Base-by-base conservation (phyloP, 768 basidiomycete species). In the Zangia roseola region DNA sequence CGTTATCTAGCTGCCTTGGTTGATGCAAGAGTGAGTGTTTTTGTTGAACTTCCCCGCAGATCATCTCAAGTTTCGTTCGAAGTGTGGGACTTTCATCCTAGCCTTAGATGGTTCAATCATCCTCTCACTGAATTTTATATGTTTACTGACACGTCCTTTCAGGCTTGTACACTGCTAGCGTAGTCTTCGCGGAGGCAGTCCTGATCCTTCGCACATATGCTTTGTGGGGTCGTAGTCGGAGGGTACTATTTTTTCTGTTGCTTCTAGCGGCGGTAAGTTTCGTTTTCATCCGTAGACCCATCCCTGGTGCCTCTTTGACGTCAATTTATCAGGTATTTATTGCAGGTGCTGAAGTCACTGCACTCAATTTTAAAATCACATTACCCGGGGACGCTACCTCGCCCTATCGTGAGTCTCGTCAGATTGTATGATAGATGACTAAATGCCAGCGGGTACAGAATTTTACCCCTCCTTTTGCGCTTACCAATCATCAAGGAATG, bases 201-300 rank as follows among this genome's bases (percentile, higher is more conserved):
- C 52, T 63, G 40, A 65, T 65, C 20, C 40, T 65, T 2, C 63
- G 62, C 26, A 65, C 63, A 17, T 65, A 60, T 17, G 60, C 62
- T 23, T 37, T 63, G 42, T 63, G 62, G 57, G 51, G 50, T 44
- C 57, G 54, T 23, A 62, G 37, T 26, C 49, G 24, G 42, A 57
- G 26, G 12, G 40, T 60, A 2, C 52, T 63, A 2, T 4, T 40
- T 12, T 37, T 62, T 20, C 50, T 65, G 19, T 25, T 65, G 17
- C 17, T 46, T 34, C 34, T 63, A 40, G 60, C 53, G 3, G 63
- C 3, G 26, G 61, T 55, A 7, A 49, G 59, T 47, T 36, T 13
- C 31, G 24, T 40, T 33, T 35, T 4, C 8, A 37, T 30, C 2
- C 10, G 21, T 28, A 8, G 24, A 7, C 12, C 0, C 9, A 12